Conservation (phyloP, 495 filamentous ascomycete genomes). For the Annulohypoxylon bovei region DNA sequence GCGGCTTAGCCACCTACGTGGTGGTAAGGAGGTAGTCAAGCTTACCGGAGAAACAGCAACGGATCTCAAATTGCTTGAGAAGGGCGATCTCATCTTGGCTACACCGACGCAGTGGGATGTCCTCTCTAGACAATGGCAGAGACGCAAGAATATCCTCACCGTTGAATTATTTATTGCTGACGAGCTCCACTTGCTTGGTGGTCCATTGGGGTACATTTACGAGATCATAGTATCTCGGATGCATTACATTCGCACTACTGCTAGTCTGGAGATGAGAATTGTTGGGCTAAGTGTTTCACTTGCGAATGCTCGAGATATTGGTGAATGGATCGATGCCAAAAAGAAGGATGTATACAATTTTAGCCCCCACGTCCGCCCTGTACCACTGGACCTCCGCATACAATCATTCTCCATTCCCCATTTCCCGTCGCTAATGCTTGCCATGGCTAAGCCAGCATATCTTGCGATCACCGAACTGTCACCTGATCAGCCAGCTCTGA, state of each 20-base stretch:
- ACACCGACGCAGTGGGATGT: slow-evolving; percentile 96
- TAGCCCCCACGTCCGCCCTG: slow-evolving; percentile 86
- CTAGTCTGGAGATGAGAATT: slow-evolving; percentile 84
- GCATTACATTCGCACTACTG: slow-evolving; percentile 93
- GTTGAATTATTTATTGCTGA: slow-evolving; percentile 95
- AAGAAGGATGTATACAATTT: slow-evolving; percentile 99
- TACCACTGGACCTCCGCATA: slow-evolving; percentile 92
- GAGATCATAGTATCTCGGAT: slow-evolving; percentile 96
- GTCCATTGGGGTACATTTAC: slow-evolving; percentile 87
- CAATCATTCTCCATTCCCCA: slow-evolving; percentile 97
- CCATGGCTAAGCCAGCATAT: slow-evolving; percentile 96
- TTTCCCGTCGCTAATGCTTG: slow-evolving; percentile 96
- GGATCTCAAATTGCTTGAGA: slow-evolving; percentile 88
- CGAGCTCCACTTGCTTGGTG: slow-evolving; percentile 96
- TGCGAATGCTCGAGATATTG: slow-evolving; percentile 90
- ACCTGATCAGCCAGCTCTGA: slow-evolving; percentile 83
- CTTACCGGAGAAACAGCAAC: slow-evolving; percentile 92
- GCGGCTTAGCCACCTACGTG: slow-evolving; percentile 74
- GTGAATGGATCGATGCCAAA: slow-evolving; percentile 98
- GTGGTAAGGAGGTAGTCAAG: slow-evolving; percentile 93
- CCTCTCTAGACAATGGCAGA: slow-evolving; percentile 93
- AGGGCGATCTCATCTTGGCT: slow-evolving; percentile 89
- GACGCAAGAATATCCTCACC: slow-evolving; percentile 91
- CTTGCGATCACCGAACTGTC: slow-evolving; percentile 85
- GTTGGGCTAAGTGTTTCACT: slow-evolving; percentile 92